phyloP scores from a whole-genome alignment of 306 rosid genomes.

The Vigna reflexopilosa region DNA sequence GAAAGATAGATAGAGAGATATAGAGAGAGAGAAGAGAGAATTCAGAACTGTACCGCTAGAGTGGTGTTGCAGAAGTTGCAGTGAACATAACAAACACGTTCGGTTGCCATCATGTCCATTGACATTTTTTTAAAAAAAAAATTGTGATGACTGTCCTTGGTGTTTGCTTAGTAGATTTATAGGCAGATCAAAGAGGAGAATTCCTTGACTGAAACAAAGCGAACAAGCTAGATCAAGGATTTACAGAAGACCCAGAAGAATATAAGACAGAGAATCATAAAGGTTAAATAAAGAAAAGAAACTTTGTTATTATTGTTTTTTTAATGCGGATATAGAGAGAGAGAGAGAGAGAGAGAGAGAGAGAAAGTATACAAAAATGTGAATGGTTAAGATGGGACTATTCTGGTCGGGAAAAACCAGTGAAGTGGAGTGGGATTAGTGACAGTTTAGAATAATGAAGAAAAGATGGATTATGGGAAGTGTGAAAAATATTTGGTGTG shows the following conservation, averaged over 20 bases:
- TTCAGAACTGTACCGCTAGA: slow-evolving; percentile 83
- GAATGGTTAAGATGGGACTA: slow-evolving; percentile 86
- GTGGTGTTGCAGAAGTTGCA: slow-evolving; percentile 99
- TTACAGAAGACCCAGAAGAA: slow-evolving; percentile 41
- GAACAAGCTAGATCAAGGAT: slow-evolving; percentile 47
- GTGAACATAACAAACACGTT: slow-evolving; percentile 99
- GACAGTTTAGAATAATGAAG: slow-evolving; percentile 47
- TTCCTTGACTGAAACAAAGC: slow-evolving; percentile 44
- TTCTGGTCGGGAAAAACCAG: slow-evolving; percentile 83
- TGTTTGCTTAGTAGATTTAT: slow-evolving; percentile 44
- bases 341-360: not conserved
- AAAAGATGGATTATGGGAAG: slow-evolving; percentile 60
- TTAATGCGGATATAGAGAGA: not conserved
- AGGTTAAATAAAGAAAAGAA: slow-evolving; percentile 18
- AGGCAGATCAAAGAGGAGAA: slow-evolving; percentile 53
- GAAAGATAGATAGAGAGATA: too few species aligned
- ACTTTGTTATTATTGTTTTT: slow-evolving; percentile 12
- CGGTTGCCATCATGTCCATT: slow-evolving; percentile 90
- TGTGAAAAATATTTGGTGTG: slow-evolving; percentile 20
- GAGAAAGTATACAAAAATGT: slow-evolving; percentile 60
- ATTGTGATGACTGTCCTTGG: slow-evolving; percentile 34
- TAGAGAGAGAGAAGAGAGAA: slow-evolving; percentile 32
- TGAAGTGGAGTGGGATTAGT: slow-evolving; percentile 55
- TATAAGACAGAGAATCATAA: slow-evolving; percentile 38
- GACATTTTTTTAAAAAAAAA: slow-evolving; percentile 53